Base-by-base conservation (phyloP, 805 yeast species). In the Saccharomycopsis malanga region DNA sequence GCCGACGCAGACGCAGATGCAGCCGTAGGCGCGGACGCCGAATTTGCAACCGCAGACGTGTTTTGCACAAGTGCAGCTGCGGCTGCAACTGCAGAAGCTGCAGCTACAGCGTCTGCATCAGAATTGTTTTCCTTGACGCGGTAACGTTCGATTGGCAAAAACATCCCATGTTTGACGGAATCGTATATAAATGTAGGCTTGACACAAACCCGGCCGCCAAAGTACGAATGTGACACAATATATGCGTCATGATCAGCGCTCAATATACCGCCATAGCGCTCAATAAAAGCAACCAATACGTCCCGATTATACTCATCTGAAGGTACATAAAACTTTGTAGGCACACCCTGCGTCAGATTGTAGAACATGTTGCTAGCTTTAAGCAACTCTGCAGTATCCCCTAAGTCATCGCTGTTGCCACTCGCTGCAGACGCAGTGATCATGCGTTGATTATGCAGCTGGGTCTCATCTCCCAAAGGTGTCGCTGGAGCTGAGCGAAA, bases 241-340 rank as follows among this genome's bases (percentile, higher is more conserved):
- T 45, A 44, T 14, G 46, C 46, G 2, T 43, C 9, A 14, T 32
- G 20, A 10, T 38, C 51, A 20, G 36, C 42, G 14, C 37, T 36
- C 9, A 52, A 49, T 23, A 44, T 49, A 20, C 57, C 57, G 7
- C 57, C 57, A 41, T 55, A 39, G 3, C 36, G 40, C n/a, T 52
- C 56, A 34, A 53, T 49, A 1, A 49, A 14, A 4, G 30, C 35
- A 2, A 39, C 22, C 18, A 54, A 36, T 12, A 27, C 32, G 2
- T 40, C 40, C 10, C 46, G 38, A 27, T 53, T 44, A 2, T 46
- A 42, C 20, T 54, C 55, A 25, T 22, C 18, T 2, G 22, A 24
- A 10, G 52, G 48, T 7, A 51, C 37, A 21, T 14, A 36, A 30
- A 51, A 51, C n/a, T 21, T 27, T 6, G 45, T 39, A 14, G 49